Percentiles rank a stretch among this genome's conserved stretches.
Evolutionary conservation across 441 rosid species (phyloP).

Genomic region (Mallotus japonicus): DNA sequence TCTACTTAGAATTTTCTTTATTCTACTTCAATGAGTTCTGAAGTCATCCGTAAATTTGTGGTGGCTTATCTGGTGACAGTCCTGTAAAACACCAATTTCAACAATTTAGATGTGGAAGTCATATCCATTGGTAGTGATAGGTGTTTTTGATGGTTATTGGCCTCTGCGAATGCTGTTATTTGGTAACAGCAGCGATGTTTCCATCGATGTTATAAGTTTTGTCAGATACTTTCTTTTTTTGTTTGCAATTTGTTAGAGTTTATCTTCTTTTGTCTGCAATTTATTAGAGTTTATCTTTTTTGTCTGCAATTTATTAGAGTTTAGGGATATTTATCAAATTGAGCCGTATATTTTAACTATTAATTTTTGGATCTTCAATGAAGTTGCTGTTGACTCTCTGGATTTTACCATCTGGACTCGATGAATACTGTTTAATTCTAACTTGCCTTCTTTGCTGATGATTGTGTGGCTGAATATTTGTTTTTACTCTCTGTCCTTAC

Average conservation of each 20-base stretch:
- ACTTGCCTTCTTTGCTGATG: not conserved
- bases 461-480: not conserved
- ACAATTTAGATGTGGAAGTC: constrained; percentile 9
- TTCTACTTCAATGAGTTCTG: too few relatives aligned
- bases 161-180: not conserved
- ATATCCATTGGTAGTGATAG: not conserved
- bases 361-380: not conserved
- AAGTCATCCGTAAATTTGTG: not conserved
- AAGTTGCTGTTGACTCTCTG: not conserved
- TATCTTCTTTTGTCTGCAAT: constrained; percentile 3
- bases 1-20: too few relatives aligned
- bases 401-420: not conserved
- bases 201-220: too few relatives aligned
- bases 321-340: not conserved
- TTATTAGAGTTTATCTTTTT: not conserved
- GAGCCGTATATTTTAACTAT: not conserved
- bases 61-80: not conserved
- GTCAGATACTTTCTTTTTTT: too few relatives aligned
- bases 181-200: not conserved
- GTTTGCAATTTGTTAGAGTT: not conserved
- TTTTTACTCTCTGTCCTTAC: not conserved
- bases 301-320: not conserved
- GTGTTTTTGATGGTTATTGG: not conserved
- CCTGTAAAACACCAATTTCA: not conserved
- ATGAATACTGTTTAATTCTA: not conserved